Conservation (phyloP, 164 flowering plant species). For the Macadamia integrifolia region DNA sequence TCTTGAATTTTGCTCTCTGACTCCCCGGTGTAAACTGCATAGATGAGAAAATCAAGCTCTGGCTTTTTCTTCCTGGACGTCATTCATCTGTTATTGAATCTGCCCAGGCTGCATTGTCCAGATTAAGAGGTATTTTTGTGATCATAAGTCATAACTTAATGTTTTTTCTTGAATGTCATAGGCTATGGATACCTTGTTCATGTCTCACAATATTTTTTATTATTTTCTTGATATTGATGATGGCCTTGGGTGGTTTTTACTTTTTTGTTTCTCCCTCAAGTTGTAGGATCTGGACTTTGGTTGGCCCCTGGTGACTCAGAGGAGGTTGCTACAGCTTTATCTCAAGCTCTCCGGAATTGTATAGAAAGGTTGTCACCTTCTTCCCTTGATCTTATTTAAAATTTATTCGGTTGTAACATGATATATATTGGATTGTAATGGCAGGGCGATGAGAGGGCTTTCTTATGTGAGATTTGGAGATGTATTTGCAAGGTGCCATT, state of each 20-base stretch:
- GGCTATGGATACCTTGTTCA: neutral
- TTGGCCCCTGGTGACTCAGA: conserved; percentile 97
- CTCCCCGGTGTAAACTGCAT: conserved; percentile 11
- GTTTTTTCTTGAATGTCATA: neutral
- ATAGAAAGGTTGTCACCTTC: conserved; percentile 65
- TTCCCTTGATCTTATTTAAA: neutral
- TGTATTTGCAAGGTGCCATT: conserved; percentile 66
- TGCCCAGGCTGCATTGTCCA: conserved; percentile 74
- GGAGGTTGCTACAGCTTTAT: conserved; percentile 87
- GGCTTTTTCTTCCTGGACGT: conserved; percentile 95
- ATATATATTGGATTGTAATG: conserved; percentile 14
- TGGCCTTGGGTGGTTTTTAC: neutral
- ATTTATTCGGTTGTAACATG: conserved; percentile 5
- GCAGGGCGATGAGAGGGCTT: conserved; percentile 65
- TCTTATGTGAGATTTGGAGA: conserved; percentile 92
- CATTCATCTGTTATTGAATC: conserved; percentile 64
- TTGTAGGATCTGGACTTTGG: conserved; percentile 90
- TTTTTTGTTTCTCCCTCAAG: conserved; percentile 22
- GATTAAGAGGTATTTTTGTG: conserved; percentile 63
- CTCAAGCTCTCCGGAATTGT: conserved; percentile 84
- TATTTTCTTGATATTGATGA: neutral
- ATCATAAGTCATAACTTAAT: conserved; percentile 3
- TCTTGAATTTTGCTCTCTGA: conserved; percentile 2
- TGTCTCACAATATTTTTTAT: neutral
- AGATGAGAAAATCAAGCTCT: conserved; percentile 98